Conservation (phyloP, 2,329 filamentous ascomycete species). For the Diaporthe citrichinensis region DNA sequence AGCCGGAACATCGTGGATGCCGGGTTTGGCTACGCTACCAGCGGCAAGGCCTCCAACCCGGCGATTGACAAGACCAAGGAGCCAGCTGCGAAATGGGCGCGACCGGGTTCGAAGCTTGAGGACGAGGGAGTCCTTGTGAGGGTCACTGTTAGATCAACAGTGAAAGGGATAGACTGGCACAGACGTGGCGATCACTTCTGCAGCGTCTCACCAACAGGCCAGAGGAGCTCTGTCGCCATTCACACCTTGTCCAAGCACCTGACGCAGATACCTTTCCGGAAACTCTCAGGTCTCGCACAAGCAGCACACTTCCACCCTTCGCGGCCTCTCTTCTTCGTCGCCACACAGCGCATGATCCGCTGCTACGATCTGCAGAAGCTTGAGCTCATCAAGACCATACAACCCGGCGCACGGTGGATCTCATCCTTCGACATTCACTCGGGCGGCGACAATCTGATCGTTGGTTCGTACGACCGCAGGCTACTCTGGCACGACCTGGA, state of each 20-base stretch:
- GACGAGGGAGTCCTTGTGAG: conserved; percentile 85
- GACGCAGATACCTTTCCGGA: conserved; percentile 93
- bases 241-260: conserved; percentile 96
- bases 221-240: conserved; percentile 87
- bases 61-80: conserved; percentile 76
- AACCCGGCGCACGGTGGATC: conserved; percentile 95
- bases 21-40: conserved; percentile 91
- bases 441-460: conserved; percentile 92
- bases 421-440: conserved; percentile 94
- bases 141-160: conserved; percentile 81
- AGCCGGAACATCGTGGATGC: conserved; percentile 85
- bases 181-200: conserved; percentile 94
- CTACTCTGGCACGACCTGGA: conserved; percentile 98
- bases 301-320: conserved; percentile 95
- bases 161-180: conserved; percentile 96
- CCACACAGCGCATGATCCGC: conserved; percentile 92
- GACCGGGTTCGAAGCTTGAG: conserved; percentile 81
- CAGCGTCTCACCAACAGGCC: conserved; percentile 86
- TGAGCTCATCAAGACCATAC: conserved; percentile 91
- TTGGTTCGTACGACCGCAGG: conserved; percentile 93
- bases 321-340: conserved; percentile 94
- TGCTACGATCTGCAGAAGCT: conserved; percentile 94
- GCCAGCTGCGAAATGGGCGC: conserved; percentile 84
- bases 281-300: conserved; percentile 81
- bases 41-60: conserved; percentile 66